phyloP scores from a whole-genome alignment of 2,329 filamentous ascomycete genomes.

The Xylaria sp. region DNA sequence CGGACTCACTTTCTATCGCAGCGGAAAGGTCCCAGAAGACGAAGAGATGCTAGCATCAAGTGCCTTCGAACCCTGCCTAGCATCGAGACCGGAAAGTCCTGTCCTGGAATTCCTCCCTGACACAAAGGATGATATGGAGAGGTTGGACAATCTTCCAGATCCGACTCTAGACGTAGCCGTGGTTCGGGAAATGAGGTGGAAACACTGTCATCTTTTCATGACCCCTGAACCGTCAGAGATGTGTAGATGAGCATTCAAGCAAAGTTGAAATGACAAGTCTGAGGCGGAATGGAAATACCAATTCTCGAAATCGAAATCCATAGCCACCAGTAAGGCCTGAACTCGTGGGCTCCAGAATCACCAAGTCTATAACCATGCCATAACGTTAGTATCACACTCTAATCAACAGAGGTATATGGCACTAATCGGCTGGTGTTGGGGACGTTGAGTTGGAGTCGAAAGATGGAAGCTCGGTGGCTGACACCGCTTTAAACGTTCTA shows the following conservation, averaged over 20 bases:
- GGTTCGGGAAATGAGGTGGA: not conserved
- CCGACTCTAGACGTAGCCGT: not conserved
- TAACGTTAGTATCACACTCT: too few relatives aligned
- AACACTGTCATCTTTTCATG: not conserved
- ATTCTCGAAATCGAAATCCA: too few relatives aligned
- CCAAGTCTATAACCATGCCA: too few relatives aligned
- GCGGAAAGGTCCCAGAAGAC: not conserved
- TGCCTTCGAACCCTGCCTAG: not conserved
- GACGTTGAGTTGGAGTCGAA: not conserved
- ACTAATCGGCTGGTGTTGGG: too few relatives aligned
- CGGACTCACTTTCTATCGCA: not conserved
- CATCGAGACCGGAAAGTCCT: not conserved
- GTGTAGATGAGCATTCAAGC: not conserved
- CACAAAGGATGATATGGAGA: not conserved
- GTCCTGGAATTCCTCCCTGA: not conserved
- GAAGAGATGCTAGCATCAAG: not conserved
- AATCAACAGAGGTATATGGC: too few relatives aligned
- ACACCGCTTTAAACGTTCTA: not conserved
- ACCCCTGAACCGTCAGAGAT: slow-evolving; percentile 12
- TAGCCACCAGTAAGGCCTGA: too few relatives aligned
- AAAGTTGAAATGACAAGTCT: not conserved
- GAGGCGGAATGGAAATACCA: too few relatives aligned
- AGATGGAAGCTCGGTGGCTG: not conserved
- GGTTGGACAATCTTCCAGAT: not conserved
- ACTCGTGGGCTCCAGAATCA: too few relatives aligned